These are phyloP conservation scores for Zoysia matrella DNA, from an alignment of 202 grass and related monocot species.

Conservation along the genomic window DNA sequence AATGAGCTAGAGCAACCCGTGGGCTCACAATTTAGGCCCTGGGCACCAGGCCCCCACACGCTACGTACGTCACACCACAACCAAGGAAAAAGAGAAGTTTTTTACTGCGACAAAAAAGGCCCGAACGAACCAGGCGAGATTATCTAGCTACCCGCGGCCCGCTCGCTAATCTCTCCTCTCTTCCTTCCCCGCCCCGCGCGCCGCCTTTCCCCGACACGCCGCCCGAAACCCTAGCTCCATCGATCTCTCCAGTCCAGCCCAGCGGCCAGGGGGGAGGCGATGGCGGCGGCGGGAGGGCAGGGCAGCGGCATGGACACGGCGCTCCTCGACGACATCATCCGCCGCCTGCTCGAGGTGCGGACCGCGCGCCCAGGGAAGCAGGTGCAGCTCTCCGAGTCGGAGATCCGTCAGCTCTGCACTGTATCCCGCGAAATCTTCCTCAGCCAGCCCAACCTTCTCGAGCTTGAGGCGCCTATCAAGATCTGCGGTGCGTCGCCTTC, in stretches of 20 bases:
- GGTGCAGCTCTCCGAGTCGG: constrained; percentile 87
- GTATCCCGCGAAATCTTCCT: constrained; percentile 90
- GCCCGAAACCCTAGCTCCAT: constrained; percentile 51
- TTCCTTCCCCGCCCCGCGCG: neutral
- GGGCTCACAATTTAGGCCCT: too few relatives aligned
- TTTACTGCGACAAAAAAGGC: too few relatives aligned
- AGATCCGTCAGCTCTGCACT: constrained; percentile 86
- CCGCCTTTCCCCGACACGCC: constrained; percentile 30
- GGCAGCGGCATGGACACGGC: constrained; percentile 60
- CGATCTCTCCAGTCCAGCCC: constrained; percentile 30
- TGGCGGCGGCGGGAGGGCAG: constrained; percentile 64
- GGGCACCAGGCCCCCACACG: too few relatives aligned
- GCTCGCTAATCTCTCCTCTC: constrained; percentile 26
- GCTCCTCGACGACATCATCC: constrained; percentile 83
- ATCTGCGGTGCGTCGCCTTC: constrained; percentile 68
- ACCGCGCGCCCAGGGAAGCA: constrained; percentile 72
- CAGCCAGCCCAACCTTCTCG: constrained; percentile 84
- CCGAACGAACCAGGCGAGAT: constrained; percentile 24
- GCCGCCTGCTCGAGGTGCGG: constrained; percentile 80
- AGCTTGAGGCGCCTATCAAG: constrained; percentile 95
- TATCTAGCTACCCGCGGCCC: constrained; percentile 54
- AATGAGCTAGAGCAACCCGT: too few relatives aligned
- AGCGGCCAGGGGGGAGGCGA: constrained; percentile 23
- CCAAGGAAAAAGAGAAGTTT: too few relatives aligned
- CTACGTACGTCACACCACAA: too few relatives aligned